phyloP scores from a whole-genome alignment of 2,329 filamentous ascomycete genomes.

The Fusarium chuoi region DNA sequence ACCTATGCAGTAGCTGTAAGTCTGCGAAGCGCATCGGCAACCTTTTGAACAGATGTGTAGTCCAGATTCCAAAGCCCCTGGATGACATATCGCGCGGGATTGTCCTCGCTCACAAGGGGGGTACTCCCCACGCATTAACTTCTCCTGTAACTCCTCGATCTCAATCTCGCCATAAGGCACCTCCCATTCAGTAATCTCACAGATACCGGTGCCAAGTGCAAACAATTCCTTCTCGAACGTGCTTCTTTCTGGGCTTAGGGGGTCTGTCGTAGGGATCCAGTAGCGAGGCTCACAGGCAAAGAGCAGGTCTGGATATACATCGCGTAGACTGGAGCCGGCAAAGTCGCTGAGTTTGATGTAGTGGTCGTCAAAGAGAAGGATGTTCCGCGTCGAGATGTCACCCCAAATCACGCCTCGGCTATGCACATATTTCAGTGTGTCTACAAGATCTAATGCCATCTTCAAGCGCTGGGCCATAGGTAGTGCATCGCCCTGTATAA shows the following conservation, averaged over 20 bases:
- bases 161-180: background rate
- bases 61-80: background rate
- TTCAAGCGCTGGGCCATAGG: background rate
- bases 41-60: background rate
- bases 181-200: background rate
- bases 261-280: background rate
- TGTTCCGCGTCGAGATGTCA: background rate
- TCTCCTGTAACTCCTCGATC: background rate
- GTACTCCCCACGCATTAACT: background rate
- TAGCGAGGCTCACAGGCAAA: background rate
- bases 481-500: background rate
- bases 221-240: background rate
- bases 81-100: background rate
- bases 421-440: background rate
- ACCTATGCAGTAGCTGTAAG: background rate
- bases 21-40: background rate
- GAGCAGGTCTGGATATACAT: background rate
- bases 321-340: rapidly evolving
- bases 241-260: background rate
- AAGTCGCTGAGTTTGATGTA: background rate
- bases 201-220: background rate
- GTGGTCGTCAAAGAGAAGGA: background rate
- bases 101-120: background rate
- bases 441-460: background rate
- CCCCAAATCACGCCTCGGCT: background rate